Evolutionary conservation across 169 alveolate species (phyloP).

Genomic region (Perkinsus marinus): DNA sequence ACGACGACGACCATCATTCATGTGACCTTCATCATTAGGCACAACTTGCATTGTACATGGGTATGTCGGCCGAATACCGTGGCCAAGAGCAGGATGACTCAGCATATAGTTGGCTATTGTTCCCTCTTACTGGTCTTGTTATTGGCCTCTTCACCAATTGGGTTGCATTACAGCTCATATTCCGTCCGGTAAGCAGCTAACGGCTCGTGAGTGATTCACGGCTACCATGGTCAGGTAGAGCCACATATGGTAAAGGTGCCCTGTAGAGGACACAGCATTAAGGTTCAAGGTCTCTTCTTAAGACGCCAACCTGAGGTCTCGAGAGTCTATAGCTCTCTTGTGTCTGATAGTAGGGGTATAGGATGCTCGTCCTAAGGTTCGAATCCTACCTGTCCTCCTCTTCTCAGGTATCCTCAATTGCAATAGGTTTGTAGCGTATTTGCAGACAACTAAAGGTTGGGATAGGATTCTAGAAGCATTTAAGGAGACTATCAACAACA

Average conservation of each 20-base stretch:
- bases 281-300: neutral
- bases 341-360: neutral
- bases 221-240: neutral
- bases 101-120: neutral
- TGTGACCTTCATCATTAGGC: neutral
- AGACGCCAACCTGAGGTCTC: neutral
- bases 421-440: neutral
- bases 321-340: neutral
- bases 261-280: neutral
- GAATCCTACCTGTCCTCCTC: neutral
- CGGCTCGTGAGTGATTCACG: neutral
- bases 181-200: neutral
- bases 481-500: neutral
- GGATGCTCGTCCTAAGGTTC: neutral
- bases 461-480: neutral
- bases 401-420: neutral
- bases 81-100: neutral
- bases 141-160: constrained; percentile 3
- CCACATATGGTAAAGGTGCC: neutral
- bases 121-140: neutral
- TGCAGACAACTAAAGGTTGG: neutral
- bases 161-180: neutral
- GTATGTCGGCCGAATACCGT: neutral
- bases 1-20: too few species aligned
- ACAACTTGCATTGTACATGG: neutral